A percentile compares a stretch with the other conserved stretches of the same genome.
These are phyloP conservation scores for carrot (Daucus carota) DNA, from an alignment of 129 eudicot genomes.

Conservation along the genomic window DNA sequence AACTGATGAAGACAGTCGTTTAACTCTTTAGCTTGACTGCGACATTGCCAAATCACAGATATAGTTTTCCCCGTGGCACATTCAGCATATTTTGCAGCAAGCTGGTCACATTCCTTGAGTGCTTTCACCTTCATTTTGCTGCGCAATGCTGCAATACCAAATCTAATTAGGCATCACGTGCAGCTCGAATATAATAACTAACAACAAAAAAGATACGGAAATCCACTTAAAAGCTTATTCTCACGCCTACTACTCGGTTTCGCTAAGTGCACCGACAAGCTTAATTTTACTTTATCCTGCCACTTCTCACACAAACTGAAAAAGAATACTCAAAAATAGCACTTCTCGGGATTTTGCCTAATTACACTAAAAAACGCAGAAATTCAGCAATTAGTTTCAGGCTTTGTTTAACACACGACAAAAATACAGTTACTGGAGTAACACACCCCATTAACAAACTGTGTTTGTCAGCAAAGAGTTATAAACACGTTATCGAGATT, in stretches of 20 bases:
- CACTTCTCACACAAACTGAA: background rate
- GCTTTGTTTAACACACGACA: background rate
- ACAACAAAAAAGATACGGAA: background rate
- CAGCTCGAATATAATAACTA: background rate
- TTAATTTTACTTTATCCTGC: background rate
- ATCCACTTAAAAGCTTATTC: background rate
- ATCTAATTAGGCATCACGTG: background rate
- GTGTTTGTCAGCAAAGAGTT: too few relatives aligned
- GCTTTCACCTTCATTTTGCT: slow-evolving; percentile 99
- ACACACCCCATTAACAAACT: background rate
- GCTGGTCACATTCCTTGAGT: slow-evolving; percentile 66
- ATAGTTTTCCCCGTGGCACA: slow-evolving; percentile 87
- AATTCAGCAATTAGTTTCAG: background rate
- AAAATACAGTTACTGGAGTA: background rate
- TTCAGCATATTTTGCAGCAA: slow-evolving; percentile 73
- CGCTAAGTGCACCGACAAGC: background rate
- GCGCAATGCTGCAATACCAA: slow-evolving; percentile 61
- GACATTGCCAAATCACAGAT: slow-evolving; percentile 87
- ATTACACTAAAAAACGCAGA: background rate
- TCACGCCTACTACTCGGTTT: background rate
- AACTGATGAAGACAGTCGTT: slow-evolving; percentile 82
- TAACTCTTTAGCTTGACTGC: slow-evolving; percentile 81
- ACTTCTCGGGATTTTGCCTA: too few relatives aligned
- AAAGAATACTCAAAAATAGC: background rate
- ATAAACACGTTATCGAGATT: background rate